phyloP scores from a whole-genome alignment of 202 grass and related monocot species.

The Schoenoplectus triqueter region DNA sequence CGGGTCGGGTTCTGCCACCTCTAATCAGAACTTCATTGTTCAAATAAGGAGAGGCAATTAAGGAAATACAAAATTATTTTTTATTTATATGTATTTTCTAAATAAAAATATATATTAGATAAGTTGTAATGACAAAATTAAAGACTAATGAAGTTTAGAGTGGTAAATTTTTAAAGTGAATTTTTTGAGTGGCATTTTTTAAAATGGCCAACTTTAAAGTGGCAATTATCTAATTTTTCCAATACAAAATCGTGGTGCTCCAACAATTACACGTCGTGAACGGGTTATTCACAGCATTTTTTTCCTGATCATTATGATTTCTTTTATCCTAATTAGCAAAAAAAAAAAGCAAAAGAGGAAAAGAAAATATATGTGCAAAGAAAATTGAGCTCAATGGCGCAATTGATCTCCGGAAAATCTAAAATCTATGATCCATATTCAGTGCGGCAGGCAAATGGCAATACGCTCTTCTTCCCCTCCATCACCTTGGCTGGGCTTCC shows the following conservation, averaged over 20 bases:
- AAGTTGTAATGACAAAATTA: no score
- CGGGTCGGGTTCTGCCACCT: no score
- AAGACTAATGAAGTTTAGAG: no score
- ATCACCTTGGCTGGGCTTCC: constrained; percentile 70
- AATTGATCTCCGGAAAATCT: constrained; percentile 1
- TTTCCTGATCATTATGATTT: background rate
- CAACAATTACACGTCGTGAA: constrained; percentile 37
- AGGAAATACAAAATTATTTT: no score
- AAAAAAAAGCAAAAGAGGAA: background rate
- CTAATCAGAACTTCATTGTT: no score
- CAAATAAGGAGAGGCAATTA: no score
- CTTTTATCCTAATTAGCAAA: background rate
- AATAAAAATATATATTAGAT: no score
- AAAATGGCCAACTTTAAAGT: no score
- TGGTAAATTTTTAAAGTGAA: no score
- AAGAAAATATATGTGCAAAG: background rate
- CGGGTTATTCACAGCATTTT: constrained; percentile 36
- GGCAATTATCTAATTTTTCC: no score
- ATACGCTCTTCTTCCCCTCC: constrained; percentile 45
- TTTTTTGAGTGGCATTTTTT: no score
- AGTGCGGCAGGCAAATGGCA: constrained; percentile 42
- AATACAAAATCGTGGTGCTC: constrained; percentile 27
- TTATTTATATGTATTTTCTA: no score
- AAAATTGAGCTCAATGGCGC: background rate
- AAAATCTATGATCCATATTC: constrained; percentile 71